These are phyloP conservation scores for Lipomyces orientalis DNA, from an alignment of 805 yeast species.

Conservation along the genomic window DNA sequence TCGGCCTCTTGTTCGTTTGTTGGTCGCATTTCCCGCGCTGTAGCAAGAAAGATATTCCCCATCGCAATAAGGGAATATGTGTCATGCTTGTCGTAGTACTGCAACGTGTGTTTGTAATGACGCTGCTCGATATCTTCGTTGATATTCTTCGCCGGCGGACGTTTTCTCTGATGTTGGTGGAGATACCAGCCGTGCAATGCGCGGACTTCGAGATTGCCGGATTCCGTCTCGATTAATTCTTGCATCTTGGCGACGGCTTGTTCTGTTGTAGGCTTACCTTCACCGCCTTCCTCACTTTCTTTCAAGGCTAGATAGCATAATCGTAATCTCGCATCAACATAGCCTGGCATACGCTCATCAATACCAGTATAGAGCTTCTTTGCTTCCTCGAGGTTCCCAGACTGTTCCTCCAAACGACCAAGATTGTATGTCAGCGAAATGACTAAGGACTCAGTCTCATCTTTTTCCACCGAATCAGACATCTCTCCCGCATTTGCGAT, in stretches of 20 bases:
- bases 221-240: slow-evolving; percentile 57
- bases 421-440: slow-evolving; percentile 69
- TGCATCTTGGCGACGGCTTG: slow-evolving; percentile 57
- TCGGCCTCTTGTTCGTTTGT: slow-evolving; percentile 55
- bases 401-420: slow-evolving; percentile 72
- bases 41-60: slow-evolving; percentile 80
- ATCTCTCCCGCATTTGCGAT: slow-evolving; percentile 29
- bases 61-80: slow-evolving; percentile 85
- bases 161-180: slow-evolving; percentile 46
- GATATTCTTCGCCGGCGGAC: slow-evolving; percentile 50
- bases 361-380: slow-evolving; percentile 59
- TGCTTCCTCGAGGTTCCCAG: slow-evolving; percentile 49
- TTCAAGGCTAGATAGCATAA: slow-evolving; percentile 64
- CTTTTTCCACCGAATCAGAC: slow-evolving; percentile 41
- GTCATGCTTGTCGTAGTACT: slow-evolving; percentile 80
- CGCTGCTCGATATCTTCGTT: slow-evolving; percentile 69
- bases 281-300: slow-evolving; percentile 47
- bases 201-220: slow-evolving; percentile 77
- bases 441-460: slow-evolving; percentile 35
- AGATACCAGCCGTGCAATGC: slow-evolving; percentile 93
- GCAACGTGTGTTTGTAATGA: slow-evolving; percentile 85
- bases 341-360: slow-evolving; percentile 66
- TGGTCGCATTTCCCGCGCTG: slow-evolving; percentile 76
- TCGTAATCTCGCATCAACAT: slow-evolving; percentile 77
- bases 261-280: slow-evolving; percentile 24